Evolutionary conservation across 768 basidiomycete genomes (phyloP), one percentile per base, ranked within the genome.

Genomic region (Lactarius trivialis): DNA sequence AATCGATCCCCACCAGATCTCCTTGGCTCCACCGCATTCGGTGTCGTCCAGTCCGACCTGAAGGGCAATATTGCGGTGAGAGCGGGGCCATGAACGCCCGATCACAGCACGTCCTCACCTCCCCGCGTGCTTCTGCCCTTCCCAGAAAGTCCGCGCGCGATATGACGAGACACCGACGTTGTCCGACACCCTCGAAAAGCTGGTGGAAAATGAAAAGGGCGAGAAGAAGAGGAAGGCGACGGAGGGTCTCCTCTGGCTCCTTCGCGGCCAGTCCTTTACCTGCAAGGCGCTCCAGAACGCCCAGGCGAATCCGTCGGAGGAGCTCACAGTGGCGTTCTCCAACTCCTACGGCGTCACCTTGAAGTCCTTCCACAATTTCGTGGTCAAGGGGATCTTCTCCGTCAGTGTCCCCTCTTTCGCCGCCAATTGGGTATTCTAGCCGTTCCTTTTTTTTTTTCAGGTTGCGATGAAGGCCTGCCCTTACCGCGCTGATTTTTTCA

Each of bases 161-260:
- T 91, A 90, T 72, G 78, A 86, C 28, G 83, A 88, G 0, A 75
- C 80, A 5, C 85, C 90, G 2, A 73, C 74, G 1, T 67, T 82
- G 64, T 93, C 89, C 6, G 73, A 75, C 32, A 98, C 97, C 1
- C 82, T 99, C 30, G 91, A 99, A 75, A 76, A 79, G 53, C 84
- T 99, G 30, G 85, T 93, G 5, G 79, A 81, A 70, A 88, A 88
- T 69, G 97, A 98, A 75, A 86, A 90, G 73, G 76, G 75, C 26
- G 89, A 93, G 76, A 92, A 94, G 82, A 93, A 93, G 74, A 82
- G 84, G 17, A 81, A 83, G 0, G 93, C 96, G 2, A 97, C 95
- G 0, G 88, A 95, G 70, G 94, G 93, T 17, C 81, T 98, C 58
- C 76, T 98, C 75, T 99, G 97, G 97, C 82, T 99, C 54, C 81